phyloP scores from a whole-genome alignment of 306 rosid species.

The Rubus parviflorus region DNA sequence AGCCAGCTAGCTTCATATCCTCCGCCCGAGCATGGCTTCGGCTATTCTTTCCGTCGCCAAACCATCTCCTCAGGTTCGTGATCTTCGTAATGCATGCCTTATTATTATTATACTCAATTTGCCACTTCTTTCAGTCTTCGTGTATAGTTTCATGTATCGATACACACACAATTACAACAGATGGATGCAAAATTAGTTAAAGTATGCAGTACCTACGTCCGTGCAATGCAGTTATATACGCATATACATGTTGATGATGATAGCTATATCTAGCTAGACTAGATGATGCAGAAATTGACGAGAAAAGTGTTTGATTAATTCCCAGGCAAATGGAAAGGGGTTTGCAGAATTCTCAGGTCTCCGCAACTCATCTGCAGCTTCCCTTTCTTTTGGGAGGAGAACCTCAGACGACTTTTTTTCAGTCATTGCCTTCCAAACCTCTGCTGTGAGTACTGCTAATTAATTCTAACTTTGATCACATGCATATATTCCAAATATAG shows the following conservation, averaged over 20 bases:
- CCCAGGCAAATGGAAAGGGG: constrained; percentile 70
- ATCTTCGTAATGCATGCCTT: background rate
- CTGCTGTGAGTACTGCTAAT: constrained; percentile 60
- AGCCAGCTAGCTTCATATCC: background rate
- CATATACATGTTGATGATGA: background rate
- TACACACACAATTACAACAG: background rate
- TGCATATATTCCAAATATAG: background rate
- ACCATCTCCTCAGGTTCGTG: constrained; percentile 76
- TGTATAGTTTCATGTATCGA: background rate
- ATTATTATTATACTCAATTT: background rate
- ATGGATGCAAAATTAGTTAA: background rate
- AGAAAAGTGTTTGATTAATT: background rate
- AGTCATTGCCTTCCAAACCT: constrained; percentile 72
- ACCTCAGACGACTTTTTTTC: constrained; percentile 77
- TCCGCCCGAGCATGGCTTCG: constrained; percentile 68
- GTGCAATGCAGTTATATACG: background rate
- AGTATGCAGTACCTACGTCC: background rate
- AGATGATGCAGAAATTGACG: constrained; percentile 4
- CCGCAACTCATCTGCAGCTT: constrained; percentile 53
- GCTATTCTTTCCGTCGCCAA: constrained; percentile 91
- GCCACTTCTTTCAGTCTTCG: background rate
- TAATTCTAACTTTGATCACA: background rate
- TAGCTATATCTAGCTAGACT: background rate
- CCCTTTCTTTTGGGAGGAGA: constrained; percentile 60
- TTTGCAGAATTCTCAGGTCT: constrained; percentile 84